A percentile compares a stretch with the other conserved stretches of the same genome.
Evolutionary conservation across 768 basidiomycete genomes (phyloP).

Genomic region (Lentinula boryana): DNA sequence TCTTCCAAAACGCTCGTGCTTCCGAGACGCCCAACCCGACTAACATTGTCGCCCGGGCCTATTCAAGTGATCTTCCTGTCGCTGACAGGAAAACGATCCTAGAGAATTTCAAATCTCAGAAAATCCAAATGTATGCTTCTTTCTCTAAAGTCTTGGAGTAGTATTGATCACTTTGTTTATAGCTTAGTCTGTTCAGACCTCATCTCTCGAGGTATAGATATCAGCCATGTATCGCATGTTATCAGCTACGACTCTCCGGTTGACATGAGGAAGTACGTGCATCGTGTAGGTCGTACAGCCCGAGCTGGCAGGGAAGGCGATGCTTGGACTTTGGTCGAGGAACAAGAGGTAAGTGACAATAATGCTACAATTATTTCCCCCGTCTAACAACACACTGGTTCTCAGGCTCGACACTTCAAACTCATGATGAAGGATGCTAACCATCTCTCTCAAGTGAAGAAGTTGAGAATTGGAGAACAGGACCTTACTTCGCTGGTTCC

Average conservation of each 20-base stretch:
- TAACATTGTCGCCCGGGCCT: constrained; percentile 52
- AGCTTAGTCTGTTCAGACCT: constrained; percentile 97
- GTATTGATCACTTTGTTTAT: neutral
- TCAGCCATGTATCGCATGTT: constrained; percentile 87
- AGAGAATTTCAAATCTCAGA: constrained; percentile 72
- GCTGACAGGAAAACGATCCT: constrained; percentile 72
- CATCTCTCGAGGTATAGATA: constrained; percentile 93
- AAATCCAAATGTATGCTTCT: constrained; percentile 70
- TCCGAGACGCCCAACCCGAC: constrained; percentile 13
- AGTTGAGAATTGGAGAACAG: constrained; percentile 55
- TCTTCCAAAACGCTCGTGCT: constrained; percentile 56
- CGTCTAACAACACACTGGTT: neutral
- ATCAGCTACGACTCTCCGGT: constrained; percentile 93
- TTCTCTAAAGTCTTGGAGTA: neutral
- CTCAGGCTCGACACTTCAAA: constrained; percentile 84
- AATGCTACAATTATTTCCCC: neutral
- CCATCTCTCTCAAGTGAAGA: constrained; percentile 65
- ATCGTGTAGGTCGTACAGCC: constrained; percentile 94
- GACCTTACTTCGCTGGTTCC: constrained; percentile 50
- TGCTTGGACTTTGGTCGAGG: constrained; percentile 94
- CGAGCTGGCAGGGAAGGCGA: constrained; percentile 84
- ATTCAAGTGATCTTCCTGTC: constrained; percentile 79
- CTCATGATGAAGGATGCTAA: constrained; percentile 66
- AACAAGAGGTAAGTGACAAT: constrained; percentile 64
- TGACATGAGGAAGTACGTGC: constrained; percentile 98